Evolutionary conservation across 83 land plant genomes (phyloP), one percentile per base, ranked within the genome.

Genomic region (Thuja plicata): DNA sequence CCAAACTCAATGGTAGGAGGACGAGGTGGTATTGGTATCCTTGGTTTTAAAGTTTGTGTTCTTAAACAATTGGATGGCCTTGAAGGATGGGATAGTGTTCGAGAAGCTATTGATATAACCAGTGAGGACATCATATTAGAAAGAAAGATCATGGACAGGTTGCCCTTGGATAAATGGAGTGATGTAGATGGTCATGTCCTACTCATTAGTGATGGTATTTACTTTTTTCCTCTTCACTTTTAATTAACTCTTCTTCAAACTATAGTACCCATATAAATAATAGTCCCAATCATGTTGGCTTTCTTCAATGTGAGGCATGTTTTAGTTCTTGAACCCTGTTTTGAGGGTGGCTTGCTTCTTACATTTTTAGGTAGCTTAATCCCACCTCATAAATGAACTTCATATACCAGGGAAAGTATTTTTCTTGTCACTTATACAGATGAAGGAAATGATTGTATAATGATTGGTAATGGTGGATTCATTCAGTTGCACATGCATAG

Each of bases 401-500:
- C n/a, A n/a, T n/a, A n/a, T n/a, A n/a, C n/a, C n/a, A n/a, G 2
- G 15, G 13, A 34, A 76, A 19, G 12, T 41, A 41, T 41, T 41
- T 76, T 76, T 35, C 1, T 9, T 76, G 2, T 0, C 19, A 57
- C 4, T 16, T 15, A 17, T 57, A 57, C 0, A 57, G 19, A 2
- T 57, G 19, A 38, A 5, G 57, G 21, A 34, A 48, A 13, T 86
- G 38, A 52, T 48, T 54, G 11, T 60, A 32, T 9, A 32, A 4
- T 30, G 7, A 2, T 87, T 41, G 45, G 40, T 35, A 21, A 17
- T 30, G 52, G 34, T 85, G 88, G 76, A 71, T 24, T n/a, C n/a
- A 6, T 71, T n/a, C 85, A 91, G 92, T 89, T 89, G 91, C 92
- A 34, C 92, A 91, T 71, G 92, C 86, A 38, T 62, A 87, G 89